Conservation (phyloP, 208 protist genomes). For the Trypanosoma mega region DNA sequence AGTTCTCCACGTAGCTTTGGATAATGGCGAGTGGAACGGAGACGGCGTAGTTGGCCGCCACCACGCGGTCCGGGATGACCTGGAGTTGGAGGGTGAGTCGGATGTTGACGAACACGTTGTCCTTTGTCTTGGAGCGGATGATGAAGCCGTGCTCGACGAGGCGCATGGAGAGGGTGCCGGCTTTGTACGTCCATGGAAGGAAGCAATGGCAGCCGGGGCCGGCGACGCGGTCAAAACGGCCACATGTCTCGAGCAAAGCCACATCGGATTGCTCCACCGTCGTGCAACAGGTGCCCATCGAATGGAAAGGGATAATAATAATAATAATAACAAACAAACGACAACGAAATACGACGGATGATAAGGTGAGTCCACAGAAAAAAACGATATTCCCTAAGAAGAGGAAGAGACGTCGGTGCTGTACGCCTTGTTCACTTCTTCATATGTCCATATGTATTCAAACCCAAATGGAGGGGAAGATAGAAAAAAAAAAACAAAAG, state of each 20-base stretch:
- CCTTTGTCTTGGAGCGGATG: constrained; percentile 80
- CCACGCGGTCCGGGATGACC: constrained; percentile 37
- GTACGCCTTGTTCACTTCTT: too few species aligned
- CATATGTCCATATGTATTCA: too few species aligned
- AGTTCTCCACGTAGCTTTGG: constrained; percentile 67
- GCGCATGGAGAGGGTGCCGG: constrained; percentile 37
- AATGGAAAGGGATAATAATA: too few species aligned
- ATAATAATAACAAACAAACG: too few species aligned
- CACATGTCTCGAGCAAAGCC: constrained; percentile 66
- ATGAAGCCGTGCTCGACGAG: constrained; percentile 40
- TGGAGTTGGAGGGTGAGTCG: constrained; percentile 58
- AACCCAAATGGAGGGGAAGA: too few species aligned
- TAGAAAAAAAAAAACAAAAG: too few species aligned
- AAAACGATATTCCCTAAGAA: too few species aligned
- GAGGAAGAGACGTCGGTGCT: too few species aligned
- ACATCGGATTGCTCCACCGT: constrained; percentile 58
- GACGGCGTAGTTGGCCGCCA: constrained; percentile 48
- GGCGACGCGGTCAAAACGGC: constrained; percentile 42
- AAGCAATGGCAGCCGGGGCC: constrained; percentile 62
- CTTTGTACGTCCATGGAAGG: constrained; percentile 38
- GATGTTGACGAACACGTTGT: constrained; percentile 83
- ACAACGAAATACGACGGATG: too few species aligned
- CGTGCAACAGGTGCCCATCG: constrained; percentile 40
- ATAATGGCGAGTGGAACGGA: constrained; percentile 43
- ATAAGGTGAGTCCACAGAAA: too few species aligned